Percentiles rank a stretch among this genome's conserved stretches.
phyloP scores from a whole-genome alignment of 2,329 filamentous ascomycete genomes.

The Fusarium xylarioides region DNA sequence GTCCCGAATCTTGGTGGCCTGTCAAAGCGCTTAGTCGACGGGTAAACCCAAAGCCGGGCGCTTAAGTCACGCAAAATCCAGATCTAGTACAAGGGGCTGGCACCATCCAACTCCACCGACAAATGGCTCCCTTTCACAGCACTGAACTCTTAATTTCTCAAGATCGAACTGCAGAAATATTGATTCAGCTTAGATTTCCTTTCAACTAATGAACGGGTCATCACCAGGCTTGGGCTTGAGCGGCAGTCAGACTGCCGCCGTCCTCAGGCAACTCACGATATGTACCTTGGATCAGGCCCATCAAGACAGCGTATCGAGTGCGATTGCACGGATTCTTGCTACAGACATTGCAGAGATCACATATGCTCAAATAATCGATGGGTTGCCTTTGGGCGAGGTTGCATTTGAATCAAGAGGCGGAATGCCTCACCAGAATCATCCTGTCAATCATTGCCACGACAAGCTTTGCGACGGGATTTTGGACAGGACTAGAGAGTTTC shows the following conservation, averaged over 20 bases:
- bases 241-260: fast-evolving
- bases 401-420: not conserved
- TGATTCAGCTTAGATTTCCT: not conserved
- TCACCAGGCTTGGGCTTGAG: fast-evolving
- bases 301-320: not conserved
- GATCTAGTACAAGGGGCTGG: not conserved
- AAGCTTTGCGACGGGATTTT: constrained; percentile 31
- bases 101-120: not conserved
- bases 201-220: no score
- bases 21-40: not conserved
- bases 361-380: constrained; percentile 41
- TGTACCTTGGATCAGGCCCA: not conserved
- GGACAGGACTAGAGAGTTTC: constrained; percentile 26
- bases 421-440: constrained; percentile 4
- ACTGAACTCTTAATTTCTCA: not conserved
- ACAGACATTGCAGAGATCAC: constrained; percentile 20
- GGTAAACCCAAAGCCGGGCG: not conserved
- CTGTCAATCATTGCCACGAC: constrained; percentile 28
- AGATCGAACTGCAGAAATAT: fast-evolving
- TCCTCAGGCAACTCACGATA: not conserved
- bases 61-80: not conserved
- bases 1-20: no score
- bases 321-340: constrained; percentile 19
- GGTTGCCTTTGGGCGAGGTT: constrained; percentile 20
- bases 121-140: no score